Conservation (phyloP, 1,139 yeast species). For the Geotrichum aggregatum region DNA sequence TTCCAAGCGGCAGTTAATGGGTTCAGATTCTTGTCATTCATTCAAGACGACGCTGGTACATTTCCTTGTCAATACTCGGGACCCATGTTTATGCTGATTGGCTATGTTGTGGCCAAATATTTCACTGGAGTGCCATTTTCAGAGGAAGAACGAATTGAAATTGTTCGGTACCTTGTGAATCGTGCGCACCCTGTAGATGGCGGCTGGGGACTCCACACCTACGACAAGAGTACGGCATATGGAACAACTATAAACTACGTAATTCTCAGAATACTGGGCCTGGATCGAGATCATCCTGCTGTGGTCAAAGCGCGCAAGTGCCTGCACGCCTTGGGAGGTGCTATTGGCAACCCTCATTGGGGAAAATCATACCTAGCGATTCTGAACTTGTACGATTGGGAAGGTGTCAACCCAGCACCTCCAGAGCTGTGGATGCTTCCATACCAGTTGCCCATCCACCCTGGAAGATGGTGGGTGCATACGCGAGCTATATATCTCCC, state of each 20-base stretch:
- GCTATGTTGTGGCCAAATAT: constrained; percentile 73
- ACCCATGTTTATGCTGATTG: constrained; percentile 95
- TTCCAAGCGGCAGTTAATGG: constrained; percentile 68
- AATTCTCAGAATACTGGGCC: constrained; percentile 68
- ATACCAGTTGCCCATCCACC: constrained; percentile 75
- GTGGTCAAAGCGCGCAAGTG: constrained; percentile 74
- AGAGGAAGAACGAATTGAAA: constrained; percentile 59
- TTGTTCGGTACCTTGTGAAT: constrained; percentile 79
- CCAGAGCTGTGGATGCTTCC: constrained; percentile 93
- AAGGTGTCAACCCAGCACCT: constrained; percentile 97
- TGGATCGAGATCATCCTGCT: constrained; percentile 70
- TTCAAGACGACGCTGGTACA: constrained; percentile 76
- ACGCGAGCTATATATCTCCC: constrained; percentile 90
- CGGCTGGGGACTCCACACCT: constrained; percentile 97
- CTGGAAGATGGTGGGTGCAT: constrained; percentile 99
- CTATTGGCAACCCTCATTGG: constrained; percentile 92
- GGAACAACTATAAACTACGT: constrained; percentile 91
- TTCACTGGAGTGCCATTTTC: constrained; percentile 67
- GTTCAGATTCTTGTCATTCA: constrained; percentile 58
- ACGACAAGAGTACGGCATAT: constrained; percentile 89
- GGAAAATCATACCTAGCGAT: constrained; percentile 89
- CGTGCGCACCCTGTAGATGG: constrained; percentile 96
- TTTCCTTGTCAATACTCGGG: constrained; percentile 95
- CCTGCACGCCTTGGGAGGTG: constrained; percentile 76
- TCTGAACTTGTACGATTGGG: constrained; percentile 83